Evolutionary conservation across 495 filamentous ascomycete genomes (phyloP).

Genomic region (Oleoguttula mirabilis): DNA sequence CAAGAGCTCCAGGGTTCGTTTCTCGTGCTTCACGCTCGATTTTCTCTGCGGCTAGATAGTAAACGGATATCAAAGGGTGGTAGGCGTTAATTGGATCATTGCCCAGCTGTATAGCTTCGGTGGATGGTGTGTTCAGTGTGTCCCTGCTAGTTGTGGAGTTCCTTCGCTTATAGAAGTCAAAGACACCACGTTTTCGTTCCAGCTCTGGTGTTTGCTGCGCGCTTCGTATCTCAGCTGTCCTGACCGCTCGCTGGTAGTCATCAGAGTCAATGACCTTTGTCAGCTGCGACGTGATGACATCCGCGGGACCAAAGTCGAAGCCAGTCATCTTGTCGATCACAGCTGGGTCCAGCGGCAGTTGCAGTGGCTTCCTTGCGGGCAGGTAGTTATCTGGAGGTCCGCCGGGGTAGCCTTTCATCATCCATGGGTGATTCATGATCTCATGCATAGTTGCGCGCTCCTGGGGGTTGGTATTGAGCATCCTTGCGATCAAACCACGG

Average conservation of each 20-base stretch:
- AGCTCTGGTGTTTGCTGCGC: slow-evolving; percentile 42
- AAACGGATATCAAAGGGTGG: slow-evolving; percentile 84
- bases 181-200: slow-evolving; percentile 77
- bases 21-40: slow-evolving; percentile 65
- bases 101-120: slow-evolving; percentile 69
- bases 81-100: slow-evolving; percentile 88
- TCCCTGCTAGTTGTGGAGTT: slow-evolving; percentile 81
- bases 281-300: slow-evolving; percentile 68
- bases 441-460: slow-evolving; percentile 77
- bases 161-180: slow-evolving; percentile 93
- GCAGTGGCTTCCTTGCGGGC: slow-evolving; percentile 69
- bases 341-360: slow-evolving; percentile 68
- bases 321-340: slow-evolving; percentile 91
- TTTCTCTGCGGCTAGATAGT: slow-evolving; percentile 93
- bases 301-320: slow-evolving; percentile 87
- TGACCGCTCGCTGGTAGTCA: slow-evolving; percentile 76
- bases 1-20: slow-evolving; percentile 47
- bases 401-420: slow-evolving; percentile 78
- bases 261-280: slow-evolving; percentile 77
- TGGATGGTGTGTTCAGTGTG: slow-evolving; percentile 73
- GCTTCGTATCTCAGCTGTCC: slow-evolving; percentile 51
- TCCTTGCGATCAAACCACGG: slow-evolving; percentile 81
- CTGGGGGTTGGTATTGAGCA: slow-evolving; percentile 91
- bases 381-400: slow-evolving; percentile 89
- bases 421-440: slow-evolving; percentile 96